Evolutionary conservation across 2,329 filamentous ascomycete genomes (phyloP).

Genomic region (Chaetomiaceae sp.): DNA sequence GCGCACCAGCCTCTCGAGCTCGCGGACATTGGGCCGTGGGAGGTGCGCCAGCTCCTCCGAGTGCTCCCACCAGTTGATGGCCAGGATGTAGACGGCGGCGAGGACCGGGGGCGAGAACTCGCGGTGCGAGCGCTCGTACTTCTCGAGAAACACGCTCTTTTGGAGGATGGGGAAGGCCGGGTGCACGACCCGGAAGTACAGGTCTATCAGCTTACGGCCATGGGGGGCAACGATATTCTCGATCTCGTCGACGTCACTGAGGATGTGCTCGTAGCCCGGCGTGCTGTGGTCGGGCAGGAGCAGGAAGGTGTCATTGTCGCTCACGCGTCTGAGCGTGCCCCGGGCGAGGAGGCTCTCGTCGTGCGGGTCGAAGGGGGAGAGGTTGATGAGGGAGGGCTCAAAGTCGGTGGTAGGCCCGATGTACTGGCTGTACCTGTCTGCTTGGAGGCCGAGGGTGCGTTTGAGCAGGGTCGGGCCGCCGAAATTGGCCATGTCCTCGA

Average conservation of each 20-base stretch:
- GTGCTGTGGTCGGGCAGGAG: slow-evolving; percentile 72
- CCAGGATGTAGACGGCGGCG: slow-evolving; percentile 77
- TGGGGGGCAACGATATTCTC: slow-evolving; percentile 72
- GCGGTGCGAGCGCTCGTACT: slow-evolving; percentile 66
- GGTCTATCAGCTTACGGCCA: slow-evolving; percentile 69
- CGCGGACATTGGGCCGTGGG: slow-evolving; percentile 66
- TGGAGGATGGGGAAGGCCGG: slow-evolving; percentile 79
- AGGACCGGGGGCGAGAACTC: slow-evolving; percentile 73
- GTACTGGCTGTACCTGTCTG: slow-evolving; percentile 75
- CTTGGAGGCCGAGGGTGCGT: slow-evolving; percentile 69
- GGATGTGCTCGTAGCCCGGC: slow-evolving; percentile 65
- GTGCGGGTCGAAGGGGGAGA: slow-evolving; percentile 74
- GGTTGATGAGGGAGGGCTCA: slow-evolving; percentile 75
- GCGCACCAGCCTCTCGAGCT: slow-evolving; percentile 65
- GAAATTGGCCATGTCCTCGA: slow-evolving; percentile 68
- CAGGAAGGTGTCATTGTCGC: slow-evolving; percentile 73
- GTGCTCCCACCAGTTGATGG: slow-evolving; percentile 83
- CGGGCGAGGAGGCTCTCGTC: slow-evolving; percentile 72
- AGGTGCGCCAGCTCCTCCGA: slow-evolving; percentile 60
- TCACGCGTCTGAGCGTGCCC: slow-evolving; percentile 69
- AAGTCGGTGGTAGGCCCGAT: slow-evolving; percentile 81
- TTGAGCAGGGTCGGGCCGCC: slow-evolving; percentile 62
- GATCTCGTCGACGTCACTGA: slow-evolving; percentile 62
- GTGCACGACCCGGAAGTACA: slow-evolving; percentile 79
- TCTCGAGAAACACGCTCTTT: slow-evolving; percentile 73